Base-by-base conservation (phyloP, 2,329 filamentous ascomycete species). In the Tolypocladium capitatum region DNA sequence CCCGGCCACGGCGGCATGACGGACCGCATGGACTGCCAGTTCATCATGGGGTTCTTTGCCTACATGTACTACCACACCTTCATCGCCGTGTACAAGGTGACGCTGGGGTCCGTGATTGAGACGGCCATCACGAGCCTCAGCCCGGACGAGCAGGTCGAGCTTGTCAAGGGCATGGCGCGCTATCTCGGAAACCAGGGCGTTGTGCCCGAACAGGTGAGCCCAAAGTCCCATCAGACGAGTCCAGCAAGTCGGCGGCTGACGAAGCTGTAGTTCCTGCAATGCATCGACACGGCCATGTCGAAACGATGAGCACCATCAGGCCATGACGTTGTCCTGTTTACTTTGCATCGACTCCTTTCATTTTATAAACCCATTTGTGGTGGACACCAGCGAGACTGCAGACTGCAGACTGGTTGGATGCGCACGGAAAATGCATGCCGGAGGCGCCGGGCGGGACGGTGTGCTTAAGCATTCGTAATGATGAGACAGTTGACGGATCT, bases 31-130 rank as follows among this genome's bases (percentile, higher is more conserved):
- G 92, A 98, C 63, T 98, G 92, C 66, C 92, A 98, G 63, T 98
- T 98, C 70, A 97, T 97, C 72, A 98, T 98, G 92, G 92, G 92
- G 9, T 92, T 95, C 68, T 97, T 98, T 60, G 81, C 91, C 16
- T 97, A 89, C 72, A 90, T 98, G 78, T 98, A 98, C 70, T 98
- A 94, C 69, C 90, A 96, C 65, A 92, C 86, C 60, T 98, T 98
- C 65, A 91, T 98, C 60, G 90, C 90, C 4, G 75, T 88, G 7
- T 81, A 95, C 73, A 88, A 91, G 66, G 81, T 85, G 35, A 88
- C 76, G 48, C 83, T 95, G 20, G 92, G 91, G 20, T 81, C 80
- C 47, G 85, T 98, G 33, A 85, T 98, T 56, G 91, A 98, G 71
- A 80, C 81, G 13, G 91, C 87, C 45, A 94, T 98, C 56, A 94